Evolutionary conservation across 1,284 basidiomycete species (phyloP).

Genomic region (Exsudoporus floridanus): DNA sequence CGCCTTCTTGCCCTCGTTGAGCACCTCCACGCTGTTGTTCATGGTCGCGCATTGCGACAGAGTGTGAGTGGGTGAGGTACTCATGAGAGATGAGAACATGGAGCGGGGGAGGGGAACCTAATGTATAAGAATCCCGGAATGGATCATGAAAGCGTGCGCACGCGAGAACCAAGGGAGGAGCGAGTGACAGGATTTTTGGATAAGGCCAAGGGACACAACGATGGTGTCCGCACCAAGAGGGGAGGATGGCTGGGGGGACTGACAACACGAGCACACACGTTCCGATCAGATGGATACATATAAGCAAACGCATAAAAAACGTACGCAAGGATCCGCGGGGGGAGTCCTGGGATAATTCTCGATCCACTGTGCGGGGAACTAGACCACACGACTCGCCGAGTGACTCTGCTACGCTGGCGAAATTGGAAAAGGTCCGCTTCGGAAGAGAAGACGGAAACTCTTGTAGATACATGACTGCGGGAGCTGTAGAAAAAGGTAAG

Average conservation of each 20-base stretch:
- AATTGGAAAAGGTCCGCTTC: constrained; percentile 13
- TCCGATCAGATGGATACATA: constrained; percentile 28
- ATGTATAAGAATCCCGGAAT: constrained; percentile 27
- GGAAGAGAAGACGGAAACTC: constrained; percentile 8
- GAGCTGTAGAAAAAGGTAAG: constrained; percentile 15
- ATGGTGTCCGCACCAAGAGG: constrained; percentile 9
- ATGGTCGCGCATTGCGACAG: constrained; percentile 34
- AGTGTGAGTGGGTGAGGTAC: constrained; percentile 28
- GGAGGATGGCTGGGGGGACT: constrained; percentile 14
- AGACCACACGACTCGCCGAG: constrained; percentile 12
- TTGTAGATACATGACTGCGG: constrained; percentile 16
- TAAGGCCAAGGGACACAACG: constrained; percentile 9
- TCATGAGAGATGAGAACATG: constrained; percentile 24
- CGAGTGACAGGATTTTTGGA: constrained; percentile 8
- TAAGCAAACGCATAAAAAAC: constrained; percentile 18
- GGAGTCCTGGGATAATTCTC: constrained; percentile 27
- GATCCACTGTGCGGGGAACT: constrained; percentile 34
- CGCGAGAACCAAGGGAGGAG: constrained; percentile 14
- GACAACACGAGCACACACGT: constrained; percentile 7
- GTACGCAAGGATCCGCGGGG: constrained; percentile 35
- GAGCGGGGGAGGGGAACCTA: background rate
- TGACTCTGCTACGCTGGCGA: constrained; percentile 2
- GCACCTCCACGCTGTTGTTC: constrained; percentile 29
- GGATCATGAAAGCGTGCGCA: constrained; percentile 19
- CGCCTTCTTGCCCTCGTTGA: constrained; percentile 27